Evolutionary conservation across 176 grass and related monocot genomes (phyloP), one percentile per base, ranked within the genome.

Genomic region (Echinochloa phyllopogon): DNA sequence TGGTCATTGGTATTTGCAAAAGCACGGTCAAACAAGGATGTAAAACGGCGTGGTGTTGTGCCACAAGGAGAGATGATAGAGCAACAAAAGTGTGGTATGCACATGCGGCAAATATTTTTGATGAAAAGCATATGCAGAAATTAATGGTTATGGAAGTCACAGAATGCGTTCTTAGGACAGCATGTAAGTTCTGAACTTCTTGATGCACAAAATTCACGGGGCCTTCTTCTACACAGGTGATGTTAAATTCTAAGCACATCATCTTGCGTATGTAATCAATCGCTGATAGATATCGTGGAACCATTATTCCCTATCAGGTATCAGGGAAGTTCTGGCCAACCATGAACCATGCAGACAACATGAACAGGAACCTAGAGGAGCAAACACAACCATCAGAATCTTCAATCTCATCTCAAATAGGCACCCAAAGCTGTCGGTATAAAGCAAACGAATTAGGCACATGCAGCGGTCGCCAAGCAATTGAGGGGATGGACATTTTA

Each of bases 371-470:
- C 16, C 21, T 85, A 49, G 68, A 74, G 16, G 43, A 64, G 12
- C 23, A 52, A 53, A 56, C 14, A n/a, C 12, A 50, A 50, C 13
- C 14, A 24, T 27, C 45, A 33, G 3, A 17, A 50, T 50, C 23
- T 72, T 72, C 6, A 72, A 29, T 72, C 24, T 60, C 74, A 77
- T 77, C 37, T 50, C 27, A 48, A 38, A 48, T 8, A 43, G 45
- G 12, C 33, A 63, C 33, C 41, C 21, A 50, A 58, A 41, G 38
- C 41, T 48, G 29, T 44, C 41, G 0, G 36, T n/a, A 33, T 37
- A 41, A 1, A 5, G 4, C 69, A 81, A 38, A 42, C 10, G 24
- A 66, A 45, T 44, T n/a, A 37, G 17, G 13, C 17, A 17, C 48
- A 58, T 49, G 18, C 17, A 56, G 49, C 39, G 18, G 1, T 23